Evolutionary conservation across 345 rosid genomes (phyloP), one percentile per base, ranked within the genome.

Genomic region (Fremontodendron californicum): DNA sequence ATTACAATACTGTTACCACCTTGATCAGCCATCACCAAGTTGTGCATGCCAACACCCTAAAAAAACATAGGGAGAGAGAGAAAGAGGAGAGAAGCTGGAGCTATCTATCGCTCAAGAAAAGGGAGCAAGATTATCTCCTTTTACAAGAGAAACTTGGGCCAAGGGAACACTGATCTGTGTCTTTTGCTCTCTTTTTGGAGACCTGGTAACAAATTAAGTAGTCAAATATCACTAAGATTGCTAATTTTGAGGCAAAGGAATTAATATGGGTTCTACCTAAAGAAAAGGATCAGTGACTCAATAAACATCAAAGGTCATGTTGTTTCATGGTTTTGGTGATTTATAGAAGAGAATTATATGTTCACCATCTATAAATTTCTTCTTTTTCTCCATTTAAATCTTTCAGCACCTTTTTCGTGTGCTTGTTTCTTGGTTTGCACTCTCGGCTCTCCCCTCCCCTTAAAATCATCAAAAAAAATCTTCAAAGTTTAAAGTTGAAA

Each of bases 11-110:
- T 61, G 54, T 73, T 82, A 21, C 85, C 87, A 72, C 90, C 84
- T 72, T 88, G 89, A 78, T 92, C 89, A 76, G 89, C 87, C 94
- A 90, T 80, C 68, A 63, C 48, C 66, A 77, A 64, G 39, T n/a
- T n/a, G n/a, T 45, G 77, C 78, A 63, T 81, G 87, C 82, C 82
- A 78, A 76, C 11, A 42, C 60, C 64, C 61, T 62, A 65, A 21
- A 2, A 29, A 2, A 18, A 31, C 68, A 61, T 67, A 52, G 25
- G 68, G n/a, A 31, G 49, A 45, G 15, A 10, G 15, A 10, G 49
- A 4, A 51, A n/a, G 37, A 64, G 46, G 43, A 16, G 68, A 76
- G 42, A 25, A 42, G 55, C 11, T 61, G 37, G 13, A 39, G 63
- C 40, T 33, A 19, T 65, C 25, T 18, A 67, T 11, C 23, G 55